These are phyloP conservation scores for Chaetothyriales sp. DNA, from an alignment of 2,329 filamentous ascomycete genomes.

Conservation along the genomic window DNA sequence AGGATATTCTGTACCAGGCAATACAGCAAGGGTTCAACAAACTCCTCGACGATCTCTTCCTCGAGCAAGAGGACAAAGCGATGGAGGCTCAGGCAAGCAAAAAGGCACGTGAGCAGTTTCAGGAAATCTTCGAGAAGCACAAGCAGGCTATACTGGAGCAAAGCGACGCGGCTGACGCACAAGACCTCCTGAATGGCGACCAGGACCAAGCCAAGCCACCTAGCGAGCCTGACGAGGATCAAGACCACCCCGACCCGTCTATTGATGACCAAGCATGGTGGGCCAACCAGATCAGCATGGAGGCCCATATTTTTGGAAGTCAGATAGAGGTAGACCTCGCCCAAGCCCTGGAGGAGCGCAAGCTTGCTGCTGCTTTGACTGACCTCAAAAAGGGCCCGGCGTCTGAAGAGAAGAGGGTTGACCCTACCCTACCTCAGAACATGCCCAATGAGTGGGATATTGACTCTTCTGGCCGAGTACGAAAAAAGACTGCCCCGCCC, in stretches of 20 bases:
- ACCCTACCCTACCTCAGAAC: slow-evolving; percentile 34
- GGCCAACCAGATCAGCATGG: not conserved
- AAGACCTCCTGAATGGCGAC: slow-evolving; percentile 22
- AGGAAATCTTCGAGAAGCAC: slow-evolving; percentile 26
- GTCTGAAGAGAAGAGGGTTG: slow-evolving; percentile 9
- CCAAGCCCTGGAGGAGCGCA: not conserved
- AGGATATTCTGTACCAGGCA: slow-evolving; percentile 79
- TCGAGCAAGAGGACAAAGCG: slow-evolving; percentile 60
- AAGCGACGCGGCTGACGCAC: slow-evolving; percentile 18
- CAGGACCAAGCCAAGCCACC: slow-evolving; percentile 29
- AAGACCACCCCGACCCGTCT: not conserved
- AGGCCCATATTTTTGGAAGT: not conserved
- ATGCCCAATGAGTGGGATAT: slow-evolving; percentile 26
- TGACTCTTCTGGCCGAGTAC: slow-evolving; percentile 12
- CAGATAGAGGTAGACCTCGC: not conserved
- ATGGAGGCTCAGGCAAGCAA: slow-evolving; percentile 51
- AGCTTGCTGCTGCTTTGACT: not conserved
- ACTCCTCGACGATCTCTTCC: slow-evolving; percentile 74
- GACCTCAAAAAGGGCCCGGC: not conserved
- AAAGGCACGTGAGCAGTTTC: slow-evolving; percentile 42
- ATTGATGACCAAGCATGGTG: not conserved
- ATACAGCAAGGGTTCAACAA: slow-evolving; percentile 90
- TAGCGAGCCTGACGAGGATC: not conserved
- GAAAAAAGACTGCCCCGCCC: slow-evolving; percentile 15
- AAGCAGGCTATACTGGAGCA: slow-evolving; percentile 18